A percentile compares a stretch with the other conserved stretches of the same genome.
phyloP scores from a whole-genome alignment of 805 yeast species.

The Yarrowia osloensis region DNA sequence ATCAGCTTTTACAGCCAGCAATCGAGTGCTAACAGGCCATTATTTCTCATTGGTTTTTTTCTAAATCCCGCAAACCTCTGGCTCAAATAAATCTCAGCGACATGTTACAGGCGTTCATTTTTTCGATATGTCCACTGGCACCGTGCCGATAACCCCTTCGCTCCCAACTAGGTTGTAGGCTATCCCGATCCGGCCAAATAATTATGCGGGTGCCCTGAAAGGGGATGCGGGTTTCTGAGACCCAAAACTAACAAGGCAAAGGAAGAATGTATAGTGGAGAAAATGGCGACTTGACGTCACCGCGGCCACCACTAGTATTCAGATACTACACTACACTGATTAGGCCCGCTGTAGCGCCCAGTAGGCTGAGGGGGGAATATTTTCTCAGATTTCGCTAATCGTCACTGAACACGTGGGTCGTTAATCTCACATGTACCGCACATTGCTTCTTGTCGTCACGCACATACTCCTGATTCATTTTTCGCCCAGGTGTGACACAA shows the following conservation, averaged over 20 bases:
- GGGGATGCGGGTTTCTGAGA: background rate
- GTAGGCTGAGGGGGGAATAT: no score
- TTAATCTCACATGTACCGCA: background rate
- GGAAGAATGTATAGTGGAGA: slow-evolving; percentile 8
- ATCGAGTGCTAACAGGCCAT: no score
- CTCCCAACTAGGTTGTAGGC: background rate
- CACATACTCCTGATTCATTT: background rate
- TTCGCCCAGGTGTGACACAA: background rate
- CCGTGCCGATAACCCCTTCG: background rate
- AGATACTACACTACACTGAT: background rate
- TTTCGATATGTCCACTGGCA: background rate
- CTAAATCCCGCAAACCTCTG: background rate
- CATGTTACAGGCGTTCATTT: no score
- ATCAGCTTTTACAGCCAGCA: background rate
- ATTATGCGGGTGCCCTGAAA: slow-evolving; percentile 24
- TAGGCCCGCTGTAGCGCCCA: no score
- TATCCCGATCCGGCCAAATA: slow-evolving; percentile 1
- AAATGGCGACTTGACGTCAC: background rate
- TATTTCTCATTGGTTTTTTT: no score
- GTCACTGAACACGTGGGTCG: no score
- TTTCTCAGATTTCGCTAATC: no score
- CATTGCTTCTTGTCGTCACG: background rate
- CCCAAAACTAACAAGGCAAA: slow-evolving; percentile 1
- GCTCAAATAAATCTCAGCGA: background rate
- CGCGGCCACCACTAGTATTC: no score